Conservation (phyloP, 345 rosid species). For the Citrus maxima region DNA sequence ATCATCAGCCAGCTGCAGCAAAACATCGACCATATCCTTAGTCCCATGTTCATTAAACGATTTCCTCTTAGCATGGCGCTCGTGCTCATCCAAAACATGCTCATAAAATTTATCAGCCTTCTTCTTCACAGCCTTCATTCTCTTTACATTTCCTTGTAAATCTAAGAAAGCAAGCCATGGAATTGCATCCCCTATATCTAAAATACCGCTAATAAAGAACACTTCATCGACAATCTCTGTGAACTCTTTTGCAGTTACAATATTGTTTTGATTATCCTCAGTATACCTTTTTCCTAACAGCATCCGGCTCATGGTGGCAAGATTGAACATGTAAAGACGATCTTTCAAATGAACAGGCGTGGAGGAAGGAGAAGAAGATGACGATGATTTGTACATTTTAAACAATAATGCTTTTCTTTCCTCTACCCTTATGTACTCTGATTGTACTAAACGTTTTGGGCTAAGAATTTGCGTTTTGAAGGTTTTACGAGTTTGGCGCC, state of each 20-base stretch:
- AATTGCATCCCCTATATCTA: too few relatives aligned
- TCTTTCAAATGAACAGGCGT: constrained; percentile 33
- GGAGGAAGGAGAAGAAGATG: neutral
- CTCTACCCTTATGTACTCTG: too few relatives aligned
- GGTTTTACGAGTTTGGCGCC: too few relatives aligned
- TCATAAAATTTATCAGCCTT: constrained; percentile 17
- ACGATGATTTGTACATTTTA: too few relatives aligned
- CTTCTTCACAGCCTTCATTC: constrained; percentile 22
- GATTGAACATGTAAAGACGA: constrained; percentile 33
- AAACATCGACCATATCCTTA: constrained; percentile 24
- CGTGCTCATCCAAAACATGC: constrained; percentile 1
- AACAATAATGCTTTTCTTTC: too few relatives aligned
- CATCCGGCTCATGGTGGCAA: constrained; percentile 54
- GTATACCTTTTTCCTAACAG: constrained; percentile 54
- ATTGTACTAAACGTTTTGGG: too few relatives aligned
- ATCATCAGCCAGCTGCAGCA: constrained; percentile 15
- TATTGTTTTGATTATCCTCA: constrained; percentile 10
- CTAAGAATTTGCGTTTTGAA: too few relatives aligned
- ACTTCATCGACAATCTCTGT: constrained; percentile 58
- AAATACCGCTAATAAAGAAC: constrained; percentile 15
- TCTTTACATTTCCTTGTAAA: constrained; percentile 18
- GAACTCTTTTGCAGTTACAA: constrained; percentile 46
- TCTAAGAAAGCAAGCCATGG: constrained; percentile 12
- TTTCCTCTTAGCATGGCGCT: constrained; percentile 11
- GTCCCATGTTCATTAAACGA: constrained; percentile 4